Percentiles rank a stretch among this genome's conserved stretches.
Conservation (phyloP, 2,329 filamentous ascomycete species). For the Penicillium fuscoglaucum region DNA sequence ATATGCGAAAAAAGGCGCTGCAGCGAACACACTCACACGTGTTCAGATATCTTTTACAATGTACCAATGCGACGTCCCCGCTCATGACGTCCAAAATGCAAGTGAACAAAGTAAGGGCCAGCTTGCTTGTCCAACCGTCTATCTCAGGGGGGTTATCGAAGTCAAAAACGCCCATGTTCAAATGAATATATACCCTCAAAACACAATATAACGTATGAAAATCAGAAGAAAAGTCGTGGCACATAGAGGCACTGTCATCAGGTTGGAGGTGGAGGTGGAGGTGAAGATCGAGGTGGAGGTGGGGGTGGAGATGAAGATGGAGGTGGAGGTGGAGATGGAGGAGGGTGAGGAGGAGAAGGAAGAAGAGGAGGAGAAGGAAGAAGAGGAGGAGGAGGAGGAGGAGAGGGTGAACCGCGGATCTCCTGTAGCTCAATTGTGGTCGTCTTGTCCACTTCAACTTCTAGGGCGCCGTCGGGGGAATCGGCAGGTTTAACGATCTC, state of each 20-base stretch:
- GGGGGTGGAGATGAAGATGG: background rate
- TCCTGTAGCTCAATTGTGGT: conserved; percentile 23
- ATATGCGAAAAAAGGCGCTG: background rate
- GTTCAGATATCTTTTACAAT: background rate
- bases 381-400: background rate
- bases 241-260: background rate
- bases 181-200: conserved; percentile 3
- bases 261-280: background rate
- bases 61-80: background rate
- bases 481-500: background rate
- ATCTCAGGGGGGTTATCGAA: background rate
- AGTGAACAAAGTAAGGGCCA: conserved; percentile 2
- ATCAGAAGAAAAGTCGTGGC: conserved; percentile 4
- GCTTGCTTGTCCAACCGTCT: conserved; percentile 3
- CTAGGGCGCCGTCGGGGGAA: background rate
- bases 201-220: background rate
- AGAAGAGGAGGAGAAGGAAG: background rate
- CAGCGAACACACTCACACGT: background rate
- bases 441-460: conserved; percentile 23
- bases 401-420: conserved; percentile 6
- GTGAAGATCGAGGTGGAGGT: background rate
- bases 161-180: background rate
- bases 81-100: conserved; percentile 1
- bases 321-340: background rate
- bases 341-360: background rate